Base-by-base conservation (phyloP, 164 flowering plant genomes). In the Stephania japonica region DNA sequence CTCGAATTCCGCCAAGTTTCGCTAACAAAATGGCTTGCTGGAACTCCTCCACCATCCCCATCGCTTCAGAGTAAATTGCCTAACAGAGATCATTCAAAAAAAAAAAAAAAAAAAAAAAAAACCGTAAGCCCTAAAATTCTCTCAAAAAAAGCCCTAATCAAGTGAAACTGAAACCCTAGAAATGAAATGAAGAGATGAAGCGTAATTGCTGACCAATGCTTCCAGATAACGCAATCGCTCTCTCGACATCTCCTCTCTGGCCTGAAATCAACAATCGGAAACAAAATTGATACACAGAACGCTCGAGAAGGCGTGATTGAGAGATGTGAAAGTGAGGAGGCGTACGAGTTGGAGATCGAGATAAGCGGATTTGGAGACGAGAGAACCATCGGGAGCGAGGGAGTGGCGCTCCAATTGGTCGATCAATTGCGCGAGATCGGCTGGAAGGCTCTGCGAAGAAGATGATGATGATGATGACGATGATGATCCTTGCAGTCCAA, bases 401-500 rank as follows among this genome's bases (percentile, higher is more conserved):
- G 97, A 94, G 78, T 94, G 97, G 47, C 99, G 89, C 68, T 94
- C 99, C 73, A 92, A 80, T 79, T 92, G 99, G 75, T 94, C 97
- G 70, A 92, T 82, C 71, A 92, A 78, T 68, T 86, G 90, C 0
- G 74, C 68, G 21, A 90, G 86, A 64, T 92, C 97, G 3, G 93
- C 75, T 23, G 94, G 80, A 0, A 92, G 83, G 69, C 82, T 87
- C 66, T 86, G 94, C 49, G 77, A 32, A 2, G 38, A 32, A 2
- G 38, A 27, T 27, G 32, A 27, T 27, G 32, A 32, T 32, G 38
- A 32, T 32, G 38, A 32, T 4, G 38, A 32, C 38, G 38, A 32
- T 4, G 38, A 32, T 32, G 38, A 77, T 42, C 78, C 78, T 25
- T 72, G 85, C 27, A 78, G 66, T 63, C 83, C 83, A 32, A 32